phyloP scores from a whole-genome alignment of 2,329 filamentous ascomycete species.

The Hypoxylon sp. region DNA sequence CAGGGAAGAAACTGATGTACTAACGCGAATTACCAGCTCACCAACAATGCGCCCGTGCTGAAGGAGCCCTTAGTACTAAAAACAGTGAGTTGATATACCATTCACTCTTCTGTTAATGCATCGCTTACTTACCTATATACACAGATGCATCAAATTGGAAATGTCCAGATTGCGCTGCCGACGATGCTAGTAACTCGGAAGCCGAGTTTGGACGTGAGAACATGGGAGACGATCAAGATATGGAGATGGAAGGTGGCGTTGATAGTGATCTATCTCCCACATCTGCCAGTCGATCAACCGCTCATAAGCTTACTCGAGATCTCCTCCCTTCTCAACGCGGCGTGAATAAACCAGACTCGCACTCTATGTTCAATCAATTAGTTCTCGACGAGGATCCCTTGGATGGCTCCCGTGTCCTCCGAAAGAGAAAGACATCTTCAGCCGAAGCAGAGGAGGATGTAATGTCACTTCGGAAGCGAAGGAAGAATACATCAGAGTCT shows the following conservation, averaged over 20 bases:
- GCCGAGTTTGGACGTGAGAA: conserved; percentile 50
- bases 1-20: conserved; percentile 49
- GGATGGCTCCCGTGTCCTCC: conserved; percentile 82
- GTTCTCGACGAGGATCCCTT: conserved; percentile 80
- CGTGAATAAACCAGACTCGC: conserved; percentile 75
- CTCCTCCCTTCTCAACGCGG: conserved; percentile 78
- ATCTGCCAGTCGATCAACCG: conserved; percentile 67
- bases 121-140: conserved; percentile 53
- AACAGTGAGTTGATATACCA: conserved; percentile 69
- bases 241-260: conserved; percentile 53
- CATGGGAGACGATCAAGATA: conserved; percentile 49
- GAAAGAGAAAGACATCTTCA: conserved; percentile 88
- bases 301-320: conserved; percentile 78
- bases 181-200: conserved; percentile 54
- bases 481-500: conserved; percentile 64
- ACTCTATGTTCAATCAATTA: conserved; percentile 82
- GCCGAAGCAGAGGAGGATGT: conserved; percentile 72
- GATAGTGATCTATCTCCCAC: conserved; percentile 58
- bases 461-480: conserved; percentile 68
- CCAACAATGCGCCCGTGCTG: conserved; percentile 86
- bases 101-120: neutral
- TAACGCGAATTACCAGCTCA: conserved; percentile 78
- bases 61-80: conserved; percentile 72
- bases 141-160: conserved; percentile 64
- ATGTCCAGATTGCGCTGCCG: conserved; percentile 64